phyloP scores from a whole-genome alignment of 306 rosid genomes.

The Nissolia schottii region DNA sequence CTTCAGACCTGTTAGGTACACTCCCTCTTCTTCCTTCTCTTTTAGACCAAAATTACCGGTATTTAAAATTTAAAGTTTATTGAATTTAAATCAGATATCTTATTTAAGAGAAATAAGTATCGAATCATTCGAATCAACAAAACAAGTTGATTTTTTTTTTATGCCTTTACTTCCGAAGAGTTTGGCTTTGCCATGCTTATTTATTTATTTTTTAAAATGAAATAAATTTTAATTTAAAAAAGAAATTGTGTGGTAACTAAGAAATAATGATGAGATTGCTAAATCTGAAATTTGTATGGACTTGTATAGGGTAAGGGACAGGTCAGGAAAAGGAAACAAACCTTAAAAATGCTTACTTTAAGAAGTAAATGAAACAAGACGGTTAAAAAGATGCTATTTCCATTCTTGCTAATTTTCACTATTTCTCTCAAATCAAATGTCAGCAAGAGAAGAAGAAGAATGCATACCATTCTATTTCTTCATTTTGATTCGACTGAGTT shows the following conservation, averaged over 20 bases:
- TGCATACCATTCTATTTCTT: neutral
- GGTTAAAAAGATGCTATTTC: neutral
- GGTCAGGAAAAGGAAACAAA: neutral
- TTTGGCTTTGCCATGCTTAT: neutral
- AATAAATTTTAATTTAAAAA: neutral
- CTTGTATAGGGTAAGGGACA: neutral
- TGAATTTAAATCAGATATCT: no score
- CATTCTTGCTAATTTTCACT: neutral
- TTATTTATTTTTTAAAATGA: no score
- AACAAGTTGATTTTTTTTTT: no score
- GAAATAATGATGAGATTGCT: neutral
- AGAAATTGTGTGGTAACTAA: neutral
- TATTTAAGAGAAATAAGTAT: no score
- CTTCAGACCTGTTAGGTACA: constrained; percentile 33
- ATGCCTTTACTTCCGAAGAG: no score
- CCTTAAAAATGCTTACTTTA: neutral
- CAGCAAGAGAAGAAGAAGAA: neutral
- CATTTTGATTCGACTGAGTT: neutral
- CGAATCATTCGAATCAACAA: no score
- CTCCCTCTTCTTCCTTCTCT: neutral
- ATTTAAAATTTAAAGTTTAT: no score
- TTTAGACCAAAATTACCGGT: no score
- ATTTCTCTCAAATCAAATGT: neutral
- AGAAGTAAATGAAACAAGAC: neutral
- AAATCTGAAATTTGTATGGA: neutral